phyloP scores from a whole-genome alignment of 2,329 filamentous ascomycete genomes.

The Leptographium procerum region DNA sequence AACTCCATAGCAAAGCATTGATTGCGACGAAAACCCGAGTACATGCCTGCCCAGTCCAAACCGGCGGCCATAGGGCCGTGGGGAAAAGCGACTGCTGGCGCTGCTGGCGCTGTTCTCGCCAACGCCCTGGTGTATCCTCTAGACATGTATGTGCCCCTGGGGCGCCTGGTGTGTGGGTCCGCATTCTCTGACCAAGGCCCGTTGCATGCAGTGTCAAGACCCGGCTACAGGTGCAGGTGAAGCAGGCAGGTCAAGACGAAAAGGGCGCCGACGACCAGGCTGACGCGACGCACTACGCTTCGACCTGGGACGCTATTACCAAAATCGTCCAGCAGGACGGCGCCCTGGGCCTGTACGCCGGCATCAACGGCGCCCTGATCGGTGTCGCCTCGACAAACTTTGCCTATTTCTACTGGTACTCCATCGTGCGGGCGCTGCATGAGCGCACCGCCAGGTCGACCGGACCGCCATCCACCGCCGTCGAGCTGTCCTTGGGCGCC shows the following conservation, averaged over 20 bases:
- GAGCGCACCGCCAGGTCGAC: slow-evolving; percentile 42
- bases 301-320: slow-evolving; percentile 76
- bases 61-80: slow-evolving; percentile 68
- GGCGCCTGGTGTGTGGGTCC: neutral
- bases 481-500: slow-evolving; percentile 77
- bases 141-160: slow-evolving; percentile 61
- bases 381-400: slow-evolving; percentile 97
- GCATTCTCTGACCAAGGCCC: slow-evolving; percentile 8
- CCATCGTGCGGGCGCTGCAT: slow-evolving; percentile 73
- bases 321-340: slow-evolving; percentile 79
- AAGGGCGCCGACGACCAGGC: slow-evolving; percentile 20
- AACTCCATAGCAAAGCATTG: too few species aligned
- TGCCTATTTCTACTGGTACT: slow-evolving; percentile 99
- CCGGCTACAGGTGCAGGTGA: slow-evolving; percentile 87
- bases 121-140: slow-evolving; percentile 94
- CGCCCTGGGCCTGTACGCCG: slow-evolving; percentile 70
- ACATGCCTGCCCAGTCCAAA: slow-evolving; percentile 50
- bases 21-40: neutral
- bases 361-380: slow-evolving; percentile 74
- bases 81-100: slow-evolving; percentile 86
- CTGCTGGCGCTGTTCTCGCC: slow-evolving; percentile 83
- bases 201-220: slow-evolving; percentile 68
- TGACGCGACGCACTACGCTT: slow-evolving; percentile 60
- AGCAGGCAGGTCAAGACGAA: slow-evolving; percentile 37
- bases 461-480: slow-evolving; percentile 58